phyloP scores from a whole-genome alignment of 2,329 filamentous ascomycete genomes.

The Xylaria sp. region DNA sequence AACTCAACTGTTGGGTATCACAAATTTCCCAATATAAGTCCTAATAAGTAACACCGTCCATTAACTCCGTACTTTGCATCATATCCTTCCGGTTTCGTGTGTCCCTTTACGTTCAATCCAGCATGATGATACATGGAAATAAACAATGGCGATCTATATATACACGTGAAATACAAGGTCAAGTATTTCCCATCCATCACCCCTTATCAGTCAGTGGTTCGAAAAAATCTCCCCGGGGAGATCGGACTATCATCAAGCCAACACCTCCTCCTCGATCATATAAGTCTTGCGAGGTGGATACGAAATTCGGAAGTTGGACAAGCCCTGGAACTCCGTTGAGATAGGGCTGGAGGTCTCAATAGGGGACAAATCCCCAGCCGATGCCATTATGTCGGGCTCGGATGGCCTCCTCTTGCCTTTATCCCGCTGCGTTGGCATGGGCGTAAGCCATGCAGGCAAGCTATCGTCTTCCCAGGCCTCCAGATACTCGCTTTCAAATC shows the following conservation, averaged over 20 bases:
- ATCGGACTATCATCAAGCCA: background rate
- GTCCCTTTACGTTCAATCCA: constrained; percentile 3
- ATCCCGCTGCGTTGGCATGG: constrained; percentile 22
- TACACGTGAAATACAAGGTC: constrained; percentile 7
- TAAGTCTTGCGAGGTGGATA: constrained; percentile 28
- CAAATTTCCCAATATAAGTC: constrained; percentile 7
- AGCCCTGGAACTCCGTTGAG: background rate
- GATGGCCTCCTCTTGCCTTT: constrained; percentile 31
- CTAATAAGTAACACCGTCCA: constrained; percentile 12
- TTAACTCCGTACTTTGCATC: constrained; percentile 1
- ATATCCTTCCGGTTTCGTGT: background rate
- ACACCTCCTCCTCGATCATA: constrained; percentile 38
- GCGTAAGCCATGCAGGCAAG: constrained; percentile 42
- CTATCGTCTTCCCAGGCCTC: constrained; percentile 47
- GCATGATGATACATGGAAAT: background rate
- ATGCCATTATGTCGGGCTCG: constrained; percentile 10
- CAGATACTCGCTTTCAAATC: constrained; percentile 45
- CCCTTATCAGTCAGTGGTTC: background rate
- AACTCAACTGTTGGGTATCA: constrained; percentile 29
- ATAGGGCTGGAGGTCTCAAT: background rate
- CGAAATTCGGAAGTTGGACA: constrained; percentile 19
- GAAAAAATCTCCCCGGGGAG: too few species aligned
- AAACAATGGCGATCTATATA: constrained; percentile 18
- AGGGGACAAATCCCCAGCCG: constrained; percentile 19
- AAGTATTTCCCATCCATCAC: background rate